Evolutionary conservation across 495 filamentous ascomycete species (phyloP).

Genomic region (Bathelium albidoporum): DNA sequence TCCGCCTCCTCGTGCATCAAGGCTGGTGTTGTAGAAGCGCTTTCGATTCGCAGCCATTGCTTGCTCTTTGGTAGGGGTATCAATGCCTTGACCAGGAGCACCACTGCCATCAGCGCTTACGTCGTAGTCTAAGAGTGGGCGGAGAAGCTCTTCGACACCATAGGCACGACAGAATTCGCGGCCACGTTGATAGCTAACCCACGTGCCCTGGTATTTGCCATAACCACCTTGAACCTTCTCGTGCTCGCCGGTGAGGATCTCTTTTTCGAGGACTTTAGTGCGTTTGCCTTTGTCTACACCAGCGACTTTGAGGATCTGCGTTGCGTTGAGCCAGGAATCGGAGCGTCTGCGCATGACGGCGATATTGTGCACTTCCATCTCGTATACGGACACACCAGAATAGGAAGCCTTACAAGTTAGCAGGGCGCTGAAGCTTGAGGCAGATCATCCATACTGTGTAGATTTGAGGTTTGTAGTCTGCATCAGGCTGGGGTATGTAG

Average conservation of each 20-base stretch:
- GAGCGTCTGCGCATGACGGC: conserved; percentile 88
- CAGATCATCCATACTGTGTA: conserved; percentile 18
- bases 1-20: conserved; percentile 55
- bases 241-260: conserved; percentile 89
- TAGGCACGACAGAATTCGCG: conserved; percentile 90
- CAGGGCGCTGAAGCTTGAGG: not conserved
- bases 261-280: conserved; percentile 95
- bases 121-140: conserved; percentile 80
- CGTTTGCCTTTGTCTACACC: conserved; percentile 93
- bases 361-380: conserved; percentile 88
- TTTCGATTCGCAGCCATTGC: conserved; percentile 97
- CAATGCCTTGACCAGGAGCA: conserved; percentile 46
- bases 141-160: conserved; percentile 77
- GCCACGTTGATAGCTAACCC: conserved; percentile 86
- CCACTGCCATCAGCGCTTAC: conserved; percentile 65
- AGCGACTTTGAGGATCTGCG: conserved; percentile 91
- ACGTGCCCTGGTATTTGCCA: conserved; percentile 97
- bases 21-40: conserved; percentile 67
- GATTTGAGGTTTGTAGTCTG: conserved; percentile 19
- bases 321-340: conserved; percentile 90
- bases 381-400: conserved; percentile 88
- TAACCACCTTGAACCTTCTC: conserved; percentile 98
- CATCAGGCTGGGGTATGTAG: not conserved
- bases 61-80: conserved; percentile 98
- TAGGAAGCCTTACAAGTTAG: conserved; percentile 63